Conservation (phyloP, 2,329 filamentous ascomycete species). For the Stemphylium beticola region DNA sequence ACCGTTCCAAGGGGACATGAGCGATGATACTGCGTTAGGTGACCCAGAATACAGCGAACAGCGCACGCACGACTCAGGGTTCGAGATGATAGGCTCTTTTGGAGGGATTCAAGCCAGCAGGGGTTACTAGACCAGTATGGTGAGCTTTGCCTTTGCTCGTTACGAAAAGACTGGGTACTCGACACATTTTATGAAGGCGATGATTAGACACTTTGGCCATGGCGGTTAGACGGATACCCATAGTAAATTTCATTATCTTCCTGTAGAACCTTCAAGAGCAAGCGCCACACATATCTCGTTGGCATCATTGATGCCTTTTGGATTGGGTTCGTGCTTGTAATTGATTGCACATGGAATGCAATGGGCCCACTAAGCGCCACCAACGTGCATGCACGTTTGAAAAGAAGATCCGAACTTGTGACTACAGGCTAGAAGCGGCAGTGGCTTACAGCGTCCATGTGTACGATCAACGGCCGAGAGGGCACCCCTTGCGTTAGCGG, state of each 20-base stretch:
- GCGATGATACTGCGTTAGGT: conserved; percentile 16
- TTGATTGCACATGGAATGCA: too few relatives aligned
- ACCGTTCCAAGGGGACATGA: conserved; percentile 36
- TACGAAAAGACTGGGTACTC: conserved; percentile 1
- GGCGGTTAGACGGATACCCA: neutral
- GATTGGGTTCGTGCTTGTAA: too few relatives aligned
- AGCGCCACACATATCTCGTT: too few relatives aligned
- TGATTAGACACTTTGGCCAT: neutral
- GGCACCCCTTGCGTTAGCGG: conserved; percentile 6
- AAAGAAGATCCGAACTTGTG: neutral
- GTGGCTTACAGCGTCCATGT: conserved; percentile 4
- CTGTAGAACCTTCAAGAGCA: too few relatives aligned
- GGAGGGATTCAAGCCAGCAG: conserved; percentile 27
- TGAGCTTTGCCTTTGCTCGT: neutral
- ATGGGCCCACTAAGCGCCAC: neutral
- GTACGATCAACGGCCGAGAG: conserved; percentile 2
- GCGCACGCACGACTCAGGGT: conserved; percentile 13
- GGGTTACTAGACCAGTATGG: conserved; percentile 14
- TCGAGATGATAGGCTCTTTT: conserved; percentile 28
- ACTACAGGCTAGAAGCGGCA: neutral
- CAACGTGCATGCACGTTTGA: neutral
- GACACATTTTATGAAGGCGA: conserved; percentile 1
- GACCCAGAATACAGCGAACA: neutral
- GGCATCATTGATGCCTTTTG: too few relatives aligned
- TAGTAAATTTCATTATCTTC: neutral